Base-by-base conservation (phyloP, 2,329 filamentous ascomycete species). In the Parascedosporium putredinis region DNA sequence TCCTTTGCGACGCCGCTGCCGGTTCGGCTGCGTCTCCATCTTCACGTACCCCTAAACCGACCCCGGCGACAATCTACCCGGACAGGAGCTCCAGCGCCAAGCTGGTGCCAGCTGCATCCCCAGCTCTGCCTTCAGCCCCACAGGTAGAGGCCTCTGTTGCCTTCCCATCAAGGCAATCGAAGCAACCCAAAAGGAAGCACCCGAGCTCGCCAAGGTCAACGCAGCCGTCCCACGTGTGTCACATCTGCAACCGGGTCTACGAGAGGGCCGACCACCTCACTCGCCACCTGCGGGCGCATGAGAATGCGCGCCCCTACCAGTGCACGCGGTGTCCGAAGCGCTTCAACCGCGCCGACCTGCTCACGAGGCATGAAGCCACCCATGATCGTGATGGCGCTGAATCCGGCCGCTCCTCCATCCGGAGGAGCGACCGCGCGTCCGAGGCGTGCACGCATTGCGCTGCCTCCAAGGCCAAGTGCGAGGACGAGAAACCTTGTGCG, bases 241-340 rank as follows among this genome's bases (percentile, higher is more conserved):
- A 71, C 47, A 70, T 76, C 54, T 77, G 74, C 55, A 67, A 72
- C 46, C 66, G 68, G 53, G 66, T 72, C 16, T 77, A 77, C 55
- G 74, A 72, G 33, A 68, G 74, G 10, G 73, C 74, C 3, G 74
- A 77, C 57, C 74, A 77, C 56, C 69, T 77, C 9, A 73, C 75
- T 49, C 64, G 72, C 23, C 72, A 75, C 56, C 71, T 74, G 33
- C 70, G 72, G 54, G 72, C 71, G 3, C 72, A 75, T 54, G 74
- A 71, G 2, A 63, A 74, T 5, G 72, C 72, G 4, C 71, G 73
- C 46, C 68, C 72, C 25, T 75, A 75, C 56, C 58, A 64, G 16
- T 75, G 72, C 54, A 63, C 71, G 34, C 64, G 77, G 50, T 76
- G 74, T 54, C 68, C 72, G 50, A 78, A 77, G 56, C 70, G 71